phyloP scores from a whole-genome alignment of 2,329 filamentous ascomycete genomes.

The Juglanconis juglandina region DNA sequence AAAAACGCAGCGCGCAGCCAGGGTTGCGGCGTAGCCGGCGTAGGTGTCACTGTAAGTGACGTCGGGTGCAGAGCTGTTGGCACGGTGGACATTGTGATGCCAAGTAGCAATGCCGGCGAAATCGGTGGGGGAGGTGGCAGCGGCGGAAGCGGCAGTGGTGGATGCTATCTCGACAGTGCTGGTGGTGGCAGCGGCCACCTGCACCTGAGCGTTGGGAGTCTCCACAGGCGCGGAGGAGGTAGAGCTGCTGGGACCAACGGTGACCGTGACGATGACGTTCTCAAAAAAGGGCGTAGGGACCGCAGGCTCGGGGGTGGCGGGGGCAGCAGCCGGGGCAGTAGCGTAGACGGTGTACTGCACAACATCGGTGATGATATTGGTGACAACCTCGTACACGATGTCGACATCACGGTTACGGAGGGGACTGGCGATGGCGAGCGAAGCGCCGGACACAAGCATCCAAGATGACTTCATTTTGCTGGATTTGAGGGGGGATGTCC shows the following conservation, averaged over 20 bases:
- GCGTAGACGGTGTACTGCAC: constrained; percentile 45
- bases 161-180: constrained; percentile 7
- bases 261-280: background rate
- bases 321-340: constrained; percentile 9
- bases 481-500: constrained; percentile 3
- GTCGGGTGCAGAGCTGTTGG: constrained; percentile 69
- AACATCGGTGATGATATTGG: constrained; percentile 27
- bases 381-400: constrained; percentile 34
- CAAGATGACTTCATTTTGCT: constrained; percentile 48
- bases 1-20: constrained; percentile 68
- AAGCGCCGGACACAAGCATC: constrained; percentile 42
- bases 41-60: constrained; percentile 65
- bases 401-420: constrained; percentile 38
- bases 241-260: constrained; percentile 17
- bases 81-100: constrained; percentile 83
- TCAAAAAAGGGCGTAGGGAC: background rate
- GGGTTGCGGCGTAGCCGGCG: constrained; percentile 58
- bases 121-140: constrained; percentile 24
- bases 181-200: constrained; percentile 13
- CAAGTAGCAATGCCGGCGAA: constrained; percentile 47
- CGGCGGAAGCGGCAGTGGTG: constrained; percentile 8
- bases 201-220: constrained; percentile 18
- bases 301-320: constrained; percentile 14
- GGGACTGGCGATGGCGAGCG: constrained; percentile 44
- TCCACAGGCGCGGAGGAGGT: constrained; percentile 2